phyloP scores from a whole-genome alignment of 2,329 filamentous ascomycete species.

The Aspergillus spinulosporus region DNA sequence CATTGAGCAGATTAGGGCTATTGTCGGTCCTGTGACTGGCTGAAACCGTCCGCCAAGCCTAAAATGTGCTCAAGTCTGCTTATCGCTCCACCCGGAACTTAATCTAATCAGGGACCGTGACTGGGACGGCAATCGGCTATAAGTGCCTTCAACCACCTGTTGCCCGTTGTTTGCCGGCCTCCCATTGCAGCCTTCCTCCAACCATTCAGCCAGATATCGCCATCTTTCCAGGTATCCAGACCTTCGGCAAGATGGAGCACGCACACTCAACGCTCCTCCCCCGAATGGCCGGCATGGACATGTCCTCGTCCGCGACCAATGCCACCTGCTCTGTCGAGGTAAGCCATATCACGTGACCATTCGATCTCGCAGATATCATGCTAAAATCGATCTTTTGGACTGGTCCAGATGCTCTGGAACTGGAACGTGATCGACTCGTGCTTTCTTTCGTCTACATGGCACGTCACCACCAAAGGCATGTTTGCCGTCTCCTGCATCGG shows the following conservation, averaged over 20 bases:
- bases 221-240: too few relatives aligned
- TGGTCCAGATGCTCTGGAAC: conserved; percentile 28
- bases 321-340: conserved; percentile 26
- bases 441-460: conserved; percentile 18
- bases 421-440: conserved; percentile 29
- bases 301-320: conserved; percentile 9
- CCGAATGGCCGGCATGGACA: conserved; percentile 19
- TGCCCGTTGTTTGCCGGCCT: not conserved
- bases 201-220: too few relatives aligned
- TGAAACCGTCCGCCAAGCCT: not conserved
- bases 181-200: too few relatives aligned
- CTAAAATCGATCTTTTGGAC: not conserved
- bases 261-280: not conserved
- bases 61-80: conserved; percentile 20
- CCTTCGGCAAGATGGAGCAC: not conserved
- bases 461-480: conserved; percentile 15
- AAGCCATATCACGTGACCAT: not conserved
- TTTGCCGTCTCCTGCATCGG: conserved; percentile 22
- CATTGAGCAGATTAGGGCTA: conserved; percentile 6
- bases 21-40: not conserved
- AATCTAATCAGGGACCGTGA: not conserved
- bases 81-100: not conserved
- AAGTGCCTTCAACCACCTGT: not conserved
- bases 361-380: too few relatives aligned
- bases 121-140: too few relatives aligned